Evolutionary conservation across 139 green algal species (phyloP), one percentile per base, ranked within the genome.

Genomic region (Mesotaenium endlicherianum): DNA sequence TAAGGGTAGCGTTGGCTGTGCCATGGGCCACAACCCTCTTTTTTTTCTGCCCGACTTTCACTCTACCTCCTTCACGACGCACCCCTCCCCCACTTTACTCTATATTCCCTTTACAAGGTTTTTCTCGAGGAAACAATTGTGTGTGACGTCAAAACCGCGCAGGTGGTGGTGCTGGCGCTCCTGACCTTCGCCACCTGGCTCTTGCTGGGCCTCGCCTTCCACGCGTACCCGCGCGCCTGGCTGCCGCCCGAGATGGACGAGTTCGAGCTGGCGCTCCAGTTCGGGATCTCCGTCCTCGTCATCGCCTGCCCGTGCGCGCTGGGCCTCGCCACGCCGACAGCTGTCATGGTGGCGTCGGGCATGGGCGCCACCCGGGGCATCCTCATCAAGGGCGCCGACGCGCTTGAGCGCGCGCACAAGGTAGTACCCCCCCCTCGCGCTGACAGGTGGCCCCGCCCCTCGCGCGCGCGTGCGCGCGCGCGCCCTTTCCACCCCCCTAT

Each of bases 221-320:
- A 80, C 39, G 38, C 40, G 0, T 92, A 88, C 74, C 93, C 92
- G 0, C 59, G 83, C 20, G 20, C 43, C 1, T 98, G 94, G 93
- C 88, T 98, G 53, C 96, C 96, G 1, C 68, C 89, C 53, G 92
- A 57, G 30, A 77, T 60, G 82, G 92, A 90, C 59, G 79, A 80
- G 55, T 98, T 98, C 81, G 88, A 98, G 26, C 96, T 99, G 47
- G 92, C 94, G 11, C 88, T 98, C 40, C 89, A 97, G 41, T 97
- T 98, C 82, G 95, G 91, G 77, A 97, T 99, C 70, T 87, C 93
- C 0, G 96, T 98, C 70, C 82, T 99, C 50, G 96, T 99, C 45
- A 97, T 99, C 55, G 96, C 96, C 55, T 99, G 96, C 92, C 96
- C 96, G 71, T 99, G 96, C 89, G 95, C 89, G 41, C 87, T 93